Evolutionary conservation across 2,329 filamentous ascomycete species (phyloP).

Genomic region (Thermoascus crustaceus): DNA sequence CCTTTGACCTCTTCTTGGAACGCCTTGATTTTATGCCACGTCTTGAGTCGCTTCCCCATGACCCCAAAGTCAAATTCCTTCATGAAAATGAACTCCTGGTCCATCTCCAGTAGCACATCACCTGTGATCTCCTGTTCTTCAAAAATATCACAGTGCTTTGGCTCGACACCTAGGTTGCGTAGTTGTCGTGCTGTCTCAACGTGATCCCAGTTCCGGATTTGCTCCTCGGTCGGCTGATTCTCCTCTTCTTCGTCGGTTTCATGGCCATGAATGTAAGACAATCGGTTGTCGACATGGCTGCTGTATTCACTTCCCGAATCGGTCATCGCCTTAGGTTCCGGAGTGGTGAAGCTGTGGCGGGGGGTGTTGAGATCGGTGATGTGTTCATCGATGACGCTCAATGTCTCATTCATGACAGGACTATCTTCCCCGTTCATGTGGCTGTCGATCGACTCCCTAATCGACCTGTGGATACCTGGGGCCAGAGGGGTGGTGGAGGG

Average conservation of each 20-base stretch:
- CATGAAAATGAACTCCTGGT: slow-evolving; percentile 88
- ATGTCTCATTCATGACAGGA: slow-evolving; percentile 84
- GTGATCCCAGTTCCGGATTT: slow-evolving; percentile 73
- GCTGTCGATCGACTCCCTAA: slow-evolving; percentile 40
- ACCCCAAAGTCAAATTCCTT: slow-evolving; percentile 92
- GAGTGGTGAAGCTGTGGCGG: slow-evolving; percentile 44
- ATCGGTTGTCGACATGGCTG: slow-evolving; percentile 62
- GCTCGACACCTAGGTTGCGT: slow-evolving; percentile 75
- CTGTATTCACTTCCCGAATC: slow-evolving; percentile 91
- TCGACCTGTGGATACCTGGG: slow-evolving; percentile 35
- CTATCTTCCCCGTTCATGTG: slow-evolving; percentile 51
- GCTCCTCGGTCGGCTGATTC: slow-evolving; percentile 56
- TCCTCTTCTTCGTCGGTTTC: slow-evolving; percentile 93
- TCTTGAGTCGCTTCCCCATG: slow-evolving; percentile 80
- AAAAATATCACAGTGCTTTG: slow-evolving; percentile 87
- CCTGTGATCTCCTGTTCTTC: slow-evolving; percentile 92
- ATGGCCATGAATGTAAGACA: slow-evolving; percentile 88
- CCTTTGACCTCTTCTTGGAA: slow-evolving; percentile 79
- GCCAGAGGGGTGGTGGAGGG: slow-evolving; percentile 26
- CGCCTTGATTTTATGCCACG: slow-evolving; percentile 92
- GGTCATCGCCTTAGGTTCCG: slow-evolving; percentile 49
- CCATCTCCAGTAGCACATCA: slow-evolving; percentile 87
- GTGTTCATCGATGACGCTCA: slow-evolving; percentile 95
- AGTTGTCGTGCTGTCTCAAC: slow-evolving; percentile 82
- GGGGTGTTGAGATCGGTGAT: slow-evolving; percentile 75